Evolutionary conservation across 2,329 filamentous ascomycete species (phyloP), one percentile per base, ranked within the genome.

Genomic region (Pyrenophora graminea): DNA sequence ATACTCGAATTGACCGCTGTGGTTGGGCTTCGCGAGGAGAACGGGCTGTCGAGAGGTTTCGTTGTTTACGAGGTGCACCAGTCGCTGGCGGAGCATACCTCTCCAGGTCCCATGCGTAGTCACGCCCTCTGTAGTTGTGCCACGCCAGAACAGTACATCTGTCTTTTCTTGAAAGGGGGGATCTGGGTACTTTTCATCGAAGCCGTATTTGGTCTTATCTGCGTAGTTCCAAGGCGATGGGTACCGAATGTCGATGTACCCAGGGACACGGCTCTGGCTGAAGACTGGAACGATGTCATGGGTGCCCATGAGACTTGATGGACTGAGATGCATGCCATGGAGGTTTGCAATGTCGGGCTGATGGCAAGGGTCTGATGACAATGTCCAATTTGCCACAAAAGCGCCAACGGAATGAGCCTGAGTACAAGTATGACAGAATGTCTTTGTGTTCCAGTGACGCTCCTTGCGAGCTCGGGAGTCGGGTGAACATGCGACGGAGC

Each of bases 191-290:
- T 79, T 76, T 3, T 80, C 73, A 1, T 80, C 78, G 21, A 82
- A 80, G 0, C 74, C 65, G 43, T 83, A 82, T 54, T 74, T 73
- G 10, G 77, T 78, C 65, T 84, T 85, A 53, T 83, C 80, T 52
- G 83, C 71, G 57, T 85, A 86, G 60, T 84, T 85, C 82, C 82
- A 85, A 0, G 81, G 71, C 61, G 80, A 77, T 0, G 90, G 90
- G 45, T 91, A 87, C 18, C 92, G 73, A 30, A 95, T 89, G 67
- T 95, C 90, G 56, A 82, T 84, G 73, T 89, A 93, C 4, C 85
- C 85, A 38, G 82, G 79, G 1, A 86, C 84, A 62, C 90, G 91
- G 41, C 85, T 86, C 51, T 88, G 81, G 55, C 89, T 89, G 73
- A 94, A 94, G 9, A 94, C 77, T 0, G 90, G 90, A 2, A 88